Conservation (phyloP, 2,329 filamentous ascomycete genomes). For the Davidsoniella eucalypti region DNA sequence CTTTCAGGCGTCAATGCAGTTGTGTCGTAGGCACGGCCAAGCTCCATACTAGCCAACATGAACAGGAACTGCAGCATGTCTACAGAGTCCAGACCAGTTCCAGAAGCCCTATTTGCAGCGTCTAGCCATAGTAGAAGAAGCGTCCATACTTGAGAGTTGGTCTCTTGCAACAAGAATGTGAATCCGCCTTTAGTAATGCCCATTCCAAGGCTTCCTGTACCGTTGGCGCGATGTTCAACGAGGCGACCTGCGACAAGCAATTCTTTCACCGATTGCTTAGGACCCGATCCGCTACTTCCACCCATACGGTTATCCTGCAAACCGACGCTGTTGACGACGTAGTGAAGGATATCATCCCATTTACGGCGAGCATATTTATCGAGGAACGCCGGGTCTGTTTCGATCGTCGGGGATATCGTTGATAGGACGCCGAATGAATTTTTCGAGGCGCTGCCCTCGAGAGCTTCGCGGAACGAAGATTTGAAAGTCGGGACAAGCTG, state of each 20-base stretch:
- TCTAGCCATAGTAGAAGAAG: slow-evolving; percentile 86
- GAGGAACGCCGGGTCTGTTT: slow-evolving; percentile 54
- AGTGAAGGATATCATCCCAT: slow-evolving; percentile 94
- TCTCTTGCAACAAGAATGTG: slow-evolving; percentile 83
- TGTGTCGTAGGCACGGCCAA: slow-evolving; percentile 82
- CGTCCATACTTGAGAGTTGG: slow-evolving; percentile 95
- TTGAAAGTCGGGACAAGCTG: slow-evolving; percentile 69
- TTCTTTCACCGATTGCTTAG: slow-evolving; percentile 67
- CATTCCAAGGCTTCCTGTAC: slow-evolving; percentile 42
- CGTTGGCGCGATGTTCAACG: slow-evolving; percentile 40
- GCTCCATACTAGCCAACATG: slow-evolving; percentile 80
- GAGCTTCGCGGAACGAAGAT: slow-evolving; percentile 64
- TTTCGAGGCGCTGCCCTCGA: slow-evolving; percentile 73
- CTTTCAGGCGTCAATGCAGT: slow-evolving; percentile 67
- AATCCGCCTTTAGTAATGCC: slow-evolving; percentile 88
- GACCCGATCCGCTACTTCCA: slow-evolving; percentile 31
- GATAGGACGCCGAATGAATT: slow-evolving; percentile 85
- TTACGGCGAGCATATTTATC: slow-evolving; percentile 75
- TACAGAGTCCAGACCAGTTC: slow-evolving; percentile 64
- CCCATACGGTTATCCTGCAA: slow-evolving; percentile 25
- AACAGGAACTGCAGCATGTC: slow-evolving; percentile 95
- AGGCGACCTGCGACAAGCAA: slow-evolving; percentile 67
- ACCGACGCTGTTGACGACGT: slow-evolving; percentile 68
- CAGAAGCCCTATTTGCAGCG: slow-evolving; percentile 43
- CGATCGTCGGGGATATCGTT: slow-evolving; percentile 40